Evolutionary conservation across 108 stramenopile species (phyloP).

Genomic region (Pseudonitzschia pungens): DNA sequence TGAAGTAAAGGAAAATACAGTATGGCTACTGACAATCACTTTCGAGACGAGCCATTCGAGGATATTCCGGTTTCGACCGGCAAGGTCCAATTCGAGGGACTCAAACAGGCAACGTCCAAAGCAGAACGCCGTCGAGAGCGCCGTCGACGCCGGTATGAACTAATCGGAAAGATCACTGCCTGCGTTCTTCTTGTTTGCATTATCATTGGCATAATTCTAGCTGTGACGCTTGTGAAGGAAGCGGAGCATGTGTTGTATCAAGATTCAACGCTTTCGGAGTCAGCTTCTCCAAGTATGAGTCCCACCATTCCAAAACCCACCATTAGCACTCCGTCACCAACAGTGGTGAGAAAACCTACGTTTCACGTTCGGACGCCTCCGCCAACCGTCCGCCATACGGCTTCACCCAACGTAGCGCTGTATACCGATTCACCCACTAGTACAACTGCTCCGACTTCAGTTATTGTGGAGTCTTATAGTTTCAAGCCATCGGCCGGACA

Average conservation of each 20-base stretch:
- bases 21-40: background rate
- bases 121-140: slow-evolving; percentile 14
- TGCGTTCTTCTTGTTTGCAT: slow-evolving; percentile 6
- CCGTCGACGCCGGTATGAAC: slow-evolving; percentile 4
- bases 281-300: background rate
- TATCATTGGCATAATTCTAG: background rate
- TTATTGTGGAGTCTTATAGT: background rate
- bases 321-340: background rate
- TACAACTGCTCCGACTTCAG: background rate
- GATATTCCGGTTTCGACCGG: background rate
- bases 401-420: background rate
- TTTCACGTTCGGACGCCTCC: slow-evolving; percentile 2
- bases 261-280: background rate
- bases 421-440: background rate
- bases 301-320: slow-evolving; percentile 6
- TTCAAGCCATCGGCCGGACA: slow-evolving; percentile 4
- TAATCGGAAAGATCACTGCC: slow-evolving; percentile 12
- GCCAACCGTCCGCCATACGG: background rate
- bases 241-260: slow-evolving; percentile 2
- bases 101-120: slow-evolving; percentile 4
- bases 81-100: slow-evolving; percentile 9
- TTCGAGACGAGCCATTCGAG: slow-evolving; percentile 10
- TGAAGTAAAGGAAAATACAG: too few relatives aligned
- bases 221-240: background rate
- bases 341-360: slow-evolving; percentile 8